phyloP scores from a whole-genome alignment of 768 basidiomycete species.

The Ramaria sp. region DNA sequence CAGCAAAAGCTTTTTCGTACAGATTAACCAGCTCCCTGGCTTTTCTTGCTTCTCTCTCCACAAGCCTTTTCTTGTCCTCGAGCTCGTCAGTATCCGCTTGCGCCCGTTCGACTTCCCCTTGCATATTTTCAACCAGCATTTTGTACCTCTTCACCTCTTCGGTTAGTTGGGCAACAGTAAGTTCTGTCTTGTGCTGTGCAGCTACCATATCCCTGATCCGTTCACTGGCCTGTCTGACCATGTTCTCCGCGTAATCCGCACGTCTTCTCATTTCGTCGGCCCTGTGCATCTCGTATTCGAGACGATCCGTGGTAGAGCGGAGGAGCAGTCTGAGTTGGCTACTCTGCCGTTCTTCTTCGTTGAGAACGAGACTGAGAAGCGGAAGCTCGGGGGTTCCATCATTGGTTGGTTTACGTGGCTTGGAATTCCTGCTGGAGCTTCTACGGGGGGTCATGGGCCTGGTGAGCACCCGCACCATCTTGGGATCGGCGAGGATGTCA shows the following conservation, averaged over 20 bases:
- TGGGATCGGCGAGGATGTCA: neutral
- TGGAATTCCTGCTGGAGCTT: neutral
- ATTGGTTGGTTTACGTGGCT: neutral
- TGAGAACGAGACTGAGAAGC: slow-evolving; percentile 29
- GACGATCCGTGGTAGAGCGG: slow-evolving; percentile 37
- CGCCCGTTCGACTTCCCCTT: slow-evolving; percentile 31
- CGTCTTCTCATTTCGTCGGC: slow-evolving; percentile 41
- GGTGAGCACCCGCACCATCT: neutral
- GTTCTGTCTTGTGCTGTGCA: slow-evolving; percentile 28
- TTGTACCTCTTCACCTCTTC: slow-evolving; percentile 37
- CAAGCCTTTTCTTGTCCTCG: slow-evolving; percentile 30
- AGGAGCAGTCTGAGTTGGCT: slow-evolving; percentile 44
- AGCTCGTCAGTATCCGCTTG: slow-evolving; percentile 18
- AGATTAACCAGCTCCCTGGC: neutral
- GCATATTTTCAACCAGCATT: slow-evolving; percentile 34
- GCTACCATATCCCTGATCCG: slow-evolving; percentile 32
- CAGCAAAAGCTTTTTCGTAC: slow-evolving; percentile 1
- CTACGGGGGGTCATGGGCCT: neutral
- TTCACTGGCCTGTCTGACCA: slow-evolving; percentile 29
- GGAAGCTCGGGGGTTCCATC: neutral
- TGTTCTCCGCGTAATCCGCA: slow-evolving; percentile 41
- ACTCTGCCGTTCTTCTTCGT: slow-evolving; percentile 49
- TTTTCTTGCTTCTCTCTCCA: slow-evolving; percentile 21
- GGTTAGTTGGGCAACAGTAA: slow-evolving; percentile 27
- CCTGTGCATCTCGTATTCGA: slow-evolving; percentile 46